Evolutionary conservation across 2,329 filamentous ascomycete genomes (phyloP), one percentile per base, ranked within the genome.

Genomic region (Alternaria rosae): DNA sequence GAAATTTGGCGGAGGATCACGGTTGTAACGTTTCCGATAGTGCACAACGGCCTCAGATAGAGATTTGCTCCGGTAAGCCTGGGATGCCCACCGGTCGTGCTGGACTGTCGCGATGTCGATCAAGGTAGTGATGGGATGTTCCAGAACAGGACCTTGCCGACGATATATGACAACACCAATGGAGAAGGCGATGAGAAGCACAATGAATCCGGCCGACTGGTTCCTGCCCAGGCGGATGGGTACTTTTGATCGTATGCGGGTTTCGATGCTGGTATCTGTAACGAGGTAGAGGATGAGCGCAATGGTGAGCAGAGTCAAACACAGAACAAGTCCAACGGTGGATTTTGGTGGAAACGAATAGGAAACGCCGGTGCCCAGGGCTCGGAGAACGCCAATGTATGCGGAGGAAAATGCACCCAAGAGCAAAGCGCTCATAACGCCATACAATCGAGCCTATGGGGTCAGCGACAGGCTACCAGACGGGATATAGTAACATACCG

Each of bases 1-100:
- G 65, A 89, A 89, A 12, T 84, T 83, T 10, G 87, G 87, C 25
- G 87, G 87, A 2, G 87, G 87, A 62, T 84, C 80, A 55, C 84
- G 82, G 3, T 79, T 73, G 68, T 89, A 87, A 63, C 85, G 82
- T 52, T 77, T 73, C 44, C 78, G 81, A 71, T 89, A 89, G 41
- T 84, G 79, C 20, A 74, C 64, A 7, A 86, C 83, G 25, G 86
- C 86, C 60, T 85, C 81, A 30, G 76, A 70, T 1, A 89, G 74
- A 11, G 77, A 84, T 15, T 74, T 78, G 70, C 85, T 87, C 41
- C 73, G 73, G 23, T 80, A 78, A 11, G 85, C 83, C 64, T 85
- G 80, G 12, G 78, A 76, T 10, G 82, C 65, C 76, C 85, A 89
- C 5, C 73, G 68, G n/a, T 84, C 76, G 65, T 88, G 85, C 45